Evolutionary conservation across 805 yeast species (phyloP), one percentile per base, ranked within the genome.

Genomic region (Saccharomycopsis sp.): DNA sequence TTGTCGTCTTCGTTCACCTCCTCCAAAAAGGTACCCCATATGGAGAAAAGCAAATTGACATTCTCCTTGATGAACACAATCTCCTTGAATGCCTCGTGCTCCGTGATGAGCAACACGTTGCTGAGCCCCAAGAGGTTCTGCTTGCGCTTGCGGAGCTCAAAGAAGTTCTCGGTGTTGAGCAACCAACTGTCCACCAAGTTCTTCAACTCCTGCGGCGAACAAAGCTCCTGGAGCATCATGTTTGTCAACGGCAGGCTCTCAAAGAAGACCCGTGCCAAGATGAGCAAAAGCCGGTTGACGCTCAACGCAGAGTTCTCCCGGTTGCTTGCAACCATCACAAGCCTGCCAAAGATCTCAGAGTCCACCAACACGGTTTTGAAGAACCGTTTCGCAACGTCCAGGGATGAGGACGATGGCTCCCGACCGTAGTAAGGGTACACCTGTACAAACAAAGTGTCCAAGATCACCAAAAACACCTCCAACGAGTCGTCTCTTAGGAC

Each of bases 101-200:
- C 18, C 54, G 47, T 2, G 1, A 69, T 60, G 21, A 67, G 58
- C 9, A 73, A 50, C 38, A 81, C 50, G 8, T 77, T 60, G 3
- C 80, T 61, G 6, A 82, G 56, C 0, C 84, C 92, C 44, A 84
- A 56, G 3, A 77, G 61, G 49, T 72, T 75, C 39, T 80, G 62
- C 57, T 89, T 89, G 47, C 81, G 75, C 50, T 76, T 74, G 45
- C 84, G 68, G 1, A 94, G 88, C 52, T 79, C 86, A 31, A 80
- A 82, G 42, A 83, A 70, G 45, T 43, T 38, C 19, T 32, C 38
- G 62, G 59, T 17, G 43, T 48, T 7, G 15, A 34, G 32, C 17
- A 44, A 26, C 48, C 48, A 44, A 16, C 16, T 33, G 25, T 41
- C 23, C 6, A 41, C 8, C 17, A 44, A 36, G 6, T n/a, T 9